A percentile compares a stretch with the other conserved stretches of the same genome.
Conservation (phyloP, 2,329 filamentous ascomycete species). For the Purpureocillium takamizusanense region DNA sequence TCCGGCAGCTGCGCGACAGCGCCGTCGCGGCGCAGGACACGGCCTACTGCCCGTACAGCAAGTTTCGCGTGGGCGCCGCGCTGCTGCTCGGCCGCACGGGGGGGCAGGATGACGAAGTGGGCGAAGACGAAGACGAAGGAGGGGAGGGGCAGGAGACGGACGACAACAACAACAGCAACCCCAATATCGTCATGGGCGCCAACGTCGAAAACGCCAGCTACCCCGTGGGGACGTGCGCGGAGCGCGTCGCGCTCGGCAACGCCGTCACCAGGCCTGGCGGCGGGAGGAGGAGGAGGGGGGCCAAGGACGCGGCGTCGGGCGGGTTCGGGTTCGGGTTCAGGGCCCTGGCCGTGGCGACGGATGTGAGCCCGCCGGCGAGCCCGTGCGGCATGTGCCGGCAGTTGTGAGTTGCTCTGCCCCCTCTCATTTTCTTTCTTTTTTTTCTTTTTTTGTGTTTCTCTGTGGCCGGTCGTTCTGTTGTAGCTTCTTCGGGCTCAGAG, state of each 20-base stretch:
- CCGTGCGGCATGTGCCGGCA: constrained; percentile 97
- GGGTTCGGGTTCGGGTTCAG: constrained; percentile 44
- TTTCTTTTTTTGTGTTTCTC: constrained; percentile 4
- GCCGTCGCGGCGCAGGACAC: constrained; percentile 63
- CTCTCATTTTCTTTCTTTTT: constrained; percentile 1
- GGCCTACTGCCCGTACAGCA: constrained; percentile 89
- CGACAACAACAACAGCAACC: no score
- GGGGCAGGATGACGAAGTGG: no score
- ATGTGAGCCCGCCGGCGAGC: constrained; percentile 58
- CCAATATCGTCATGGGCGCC: constrained; percentile 47
- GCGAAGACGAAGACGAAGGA: no score
- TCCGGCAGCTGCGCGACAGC: constrained; percentile 52
- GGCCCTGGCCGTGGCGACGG: constrained; percentile 78
- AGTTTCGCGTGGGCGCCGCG: constrained; percentile 82
- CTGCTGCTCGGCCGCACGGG: constrained; percentile 42
- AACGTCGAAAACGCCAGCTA: constrained; percentile 93
- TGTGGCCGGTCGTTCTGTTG: no score
- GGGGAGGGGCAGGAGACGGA: no score
- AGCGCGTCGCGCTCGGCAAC: constrained; percentile 78
- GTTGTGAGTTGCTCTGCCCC: constrained; percentile 53
- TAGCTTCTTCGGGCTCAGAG: no score
- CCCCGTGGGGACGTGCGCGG: constrained; percentile 91
- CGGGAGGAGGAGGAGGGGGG: no score
- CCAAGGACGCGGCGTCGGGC: no score
- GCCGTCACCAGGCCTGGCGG: constrained; percentile 50